Percentiles rank a stretch among this genome's conserved stretches.
phyloP scores from a whole-genome alignment of 176 grass and related monocot species.

The Avena sativa region DNA sequence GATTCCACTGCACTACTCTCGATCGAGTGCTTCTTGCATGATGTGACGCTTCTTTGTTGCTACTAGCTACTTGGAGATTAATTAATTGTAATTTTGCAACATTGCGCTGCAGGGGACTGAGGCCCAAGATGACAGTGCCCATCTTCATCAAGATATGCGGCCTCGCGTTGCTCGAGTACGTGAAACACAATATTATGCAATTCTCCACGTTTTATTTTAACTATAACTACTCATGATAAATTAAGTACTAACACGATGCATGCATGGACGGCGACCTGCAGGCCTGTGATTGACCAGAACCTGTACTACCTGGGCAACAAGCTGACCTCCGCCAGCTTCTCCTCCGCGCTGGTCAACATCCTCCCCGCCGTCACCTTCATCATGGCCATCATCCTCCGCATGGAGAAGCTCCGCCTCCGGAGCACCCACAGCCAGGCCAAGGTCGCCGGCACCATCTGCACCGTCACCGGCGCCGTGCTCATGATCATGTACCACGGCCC shows the following conservation, averaged over 20 bases:
- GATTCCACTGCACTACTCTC: not conserved
- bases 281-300: constrained; percentile 90
- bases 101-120: constrained; percentile 45
- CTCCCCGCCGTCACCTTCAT: constrained; percentile 89
- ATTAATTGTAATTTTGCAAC: not conserved
- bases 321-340: constrained; percentile 77
- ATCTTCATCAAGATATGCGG: constrained; percentile 78
- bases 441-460: constrained; percentile 66
- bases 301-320: constrained; percentile 79
- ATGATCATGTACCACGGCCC: constrained; percentile 95
- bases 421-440: constrained; percentile 81
- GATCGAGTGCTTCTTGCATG: constrained; percentile 3
- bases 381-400: constrained; percentile 59
- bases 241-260: not conserved
- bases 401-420: constrained; percentile 66
- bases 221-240: not conserved
- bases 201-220: too few species aligned
- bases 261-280: not conserved
- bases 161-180: constrained; percentile 70
- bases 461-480: constrained; percentile 74
- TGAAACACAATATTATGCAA: not conserved
- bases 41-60: not conserved
- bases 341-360: constrained; percentile 72
- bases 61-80: not conserved
- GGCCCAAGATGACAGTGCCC: constrained; percentile 64